A percentile compares a stretch with the other conserved stretches of the same genome.
Conservation (phyloP, 352 stramenopile genomes). For the Lagenidium giganteum region DNA sequence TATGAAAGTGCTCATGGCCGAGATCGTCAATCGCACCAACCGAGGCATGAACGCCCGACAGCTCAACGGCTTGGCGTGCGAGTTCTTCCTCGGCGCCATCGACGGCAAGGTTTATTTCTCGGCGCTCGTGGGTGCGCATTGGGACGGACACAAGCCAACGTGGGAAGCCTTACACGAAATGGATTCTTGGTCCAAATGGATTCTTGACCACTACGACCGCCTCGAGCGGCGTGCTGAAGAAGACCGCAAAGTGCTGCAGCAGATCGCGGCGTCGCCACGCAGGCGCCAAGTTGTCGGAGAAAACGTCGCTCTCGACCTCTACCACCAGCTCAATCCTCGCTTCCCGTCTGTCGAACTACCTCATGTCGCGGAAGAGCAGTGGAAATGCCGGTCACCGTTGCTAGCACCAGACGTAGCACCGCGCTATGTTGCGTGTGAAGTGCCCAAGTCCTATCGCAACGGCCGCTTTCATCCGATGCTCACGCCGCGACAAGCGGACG, state of each 20-base stretch:
- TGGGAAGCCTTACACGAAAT: slow-evolving; percentile 31
- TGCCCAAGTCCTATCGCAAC: slow-evolving; percentile 54
- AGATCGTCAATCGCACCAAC: slow-evolving; percentile 54
- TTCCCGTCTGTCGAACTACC: slow-evolving; percentile 57
- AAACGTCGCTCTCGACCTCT: slow-evolving; percentile 18
- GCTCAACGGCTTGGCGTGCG: slow-evolving; percentile 27
- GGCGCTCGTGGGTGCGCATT: slow-evolving; percentile 39
- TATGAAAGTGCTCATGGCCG: slow-evolving; percentile 49
- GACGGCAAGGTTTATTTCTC: slow-evolving; percentile 35
- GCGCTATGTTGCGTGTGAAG: slow-evolving; percentile 38
- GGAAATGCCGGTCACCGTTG: slow-evolving; percentile 40
- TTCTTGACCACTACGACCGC: slow-evolving; percentile 21
- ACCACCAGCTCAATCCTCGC: slow-evolving; percentile 50
- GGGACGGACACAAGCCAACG: slow-evolving; percentile 25
- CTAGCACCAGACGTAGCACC: slow-evolving; percentile 43
- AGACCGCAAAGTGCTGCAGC: not conserved
- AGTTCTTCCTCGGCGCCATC: slow-evolving; percentile 45
- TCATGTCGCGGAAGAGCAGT: slow-evolving; percentile 35
- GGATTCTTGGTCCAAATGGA: slow-evolving; percentile 30
- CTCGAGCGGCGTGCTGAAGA: not conserved
- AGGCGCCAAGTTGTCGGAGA: not conserved
- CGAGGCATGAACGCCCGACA: slow-evolving; percentile 21
- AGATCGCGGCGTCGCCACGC: not conserved
- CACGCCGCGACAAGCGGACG: slow-evolving; percentile 34
- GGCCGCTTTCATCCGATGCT: slow-evolving; percentile 46